A percentile compares a stretch with the other conserved stretches of the same genome.
Conservation (phyloP, 192 early-diverging fungal species). For the Rhizophagus prolifer region DNA sequence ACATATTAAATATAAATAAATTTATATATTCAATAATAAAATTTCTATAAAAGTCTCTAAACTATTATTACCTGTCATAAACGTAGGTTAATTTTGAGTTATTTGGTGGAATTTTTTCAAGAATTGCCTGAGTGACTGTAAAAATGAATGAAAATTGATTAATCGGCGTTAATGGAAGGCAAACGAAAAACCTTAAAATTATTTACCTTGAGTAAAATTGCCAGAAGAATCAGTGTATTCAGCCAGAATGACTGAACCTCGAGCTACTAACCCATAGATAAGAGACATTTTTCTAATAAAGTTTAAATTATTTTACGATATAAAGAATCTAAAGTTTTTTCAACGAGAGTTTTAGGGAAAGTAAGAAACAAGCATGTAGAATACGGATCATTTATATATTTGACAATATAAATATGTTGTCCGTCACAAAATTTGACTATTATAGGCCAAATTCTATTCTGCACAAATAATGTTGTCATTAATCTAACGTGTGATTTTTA, state of each 20-base stretch:
- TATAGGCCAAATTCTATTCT: too few species aligned
- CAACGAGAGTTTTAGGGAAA: too few species aligned
- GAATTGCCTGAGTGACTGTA: constrained; percentile 78
- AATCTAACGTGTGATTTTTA: too few species aligned
- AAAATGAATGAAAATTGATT: not conserved
- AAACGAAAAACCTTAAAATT: not conserved
- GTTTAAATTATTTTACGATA: too few species aligned
- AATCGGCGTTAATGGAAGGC: not conserved
- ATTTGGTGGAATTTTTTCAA: constrained; percentile 86
- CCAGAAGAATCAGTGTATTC: constrained; percentile 82
- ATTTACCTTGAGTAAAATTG: constrained; percentile 74
- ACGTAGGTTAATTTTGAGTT: constrained; percentile 91
- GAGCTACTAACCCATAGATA: constrained; percentile 80
- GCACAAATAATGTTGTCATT: too few species aligned
- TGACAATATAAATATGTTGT: too few species aligned
- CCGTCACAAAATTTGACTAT: too few species aligned
- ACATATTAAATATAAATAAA: constrained; percentile 15
- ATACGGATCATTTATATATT: too few species aligned
- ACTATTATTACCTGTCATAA: constrained; percentile 67
- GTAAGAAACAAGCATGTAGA: too few species aligned
- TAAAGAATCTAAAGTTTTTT: too few species aligned
- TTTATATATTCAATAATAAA: not conserved
- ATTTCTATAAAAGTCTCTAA: not conserved
- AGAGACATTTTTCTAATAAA: constrained; percentile 55
- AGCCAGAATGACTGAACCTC: constrained; percentile 72